A percentile compares a stretch with the other conserved stretches of the same genome.
phyloP scores from a whole-genome alignment of 805 yeast species.

The Saccharomycopsis vini region DNA sequence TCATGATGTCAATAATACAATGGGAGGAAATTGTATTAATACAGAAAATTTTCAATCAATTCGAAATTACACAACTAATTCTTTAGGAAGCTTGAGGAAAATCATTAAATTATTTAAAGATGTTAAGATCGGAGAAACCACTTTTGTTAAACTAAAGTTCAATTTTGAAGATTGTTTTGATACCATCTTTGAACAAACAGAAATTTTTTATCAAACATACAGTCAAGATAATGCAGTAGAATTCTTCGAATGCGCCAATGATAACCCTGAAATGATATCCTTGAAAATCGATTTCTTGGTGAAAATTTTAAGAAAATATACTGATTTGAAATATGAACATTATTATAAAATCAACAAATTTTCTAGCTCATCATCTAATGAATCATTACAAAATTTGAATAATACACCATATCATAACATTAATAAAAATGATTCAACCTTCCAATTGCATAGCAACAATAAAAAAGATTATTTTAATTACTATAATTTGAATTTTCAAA shows the following conservation, averaged over 20 bases:
- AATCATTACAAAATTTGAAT: not conserved
- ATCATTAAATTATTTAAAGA: constrained; percentile 7
- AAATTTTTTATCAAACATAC: not conserved
- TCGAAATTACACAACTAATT: constrained; percentile 8
- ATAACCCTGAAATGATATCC: constrained; percentile 3
- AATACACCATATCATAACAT: constrained; percentile 10
- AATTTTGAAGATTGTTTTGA: constrained; percentile 12
- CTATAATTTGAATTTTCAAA: constrained; percentile 8
- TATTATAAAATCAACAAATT: constrained; percentile 4
- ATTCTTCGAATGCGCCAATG: constrained; percentile 14
- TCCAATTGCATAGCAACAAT: too few species aligned
- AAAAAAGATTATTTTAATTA: constrained; percentile 8
- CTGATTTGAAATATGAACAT: constrained; percentile 11
- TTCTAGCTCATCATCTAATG: not conserved
- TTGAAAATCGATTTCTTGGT: constrained; percentile 13
- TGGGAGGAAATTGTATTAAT: not conserved
- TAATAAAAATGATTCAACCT: constrained; percentile 7
- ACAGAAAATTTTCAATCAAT: not conserved
- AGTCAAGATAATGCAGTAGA: constrained; percentile 2
- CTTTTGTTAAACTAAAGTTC: not conserved
- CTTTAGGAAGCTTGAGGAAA: constrained; percentile 4
- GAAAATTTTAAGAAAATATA: constrained; percentile 6
- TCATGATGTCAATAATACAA: not conserved
- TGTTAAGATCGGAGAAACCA: not conserved
- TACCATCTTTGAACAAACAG: constrained; percentile 1